A percentile compares a stretch with the other conserved stretches of the same genome.
Conservation (phyloP, 2,329 filamentous ascomycete genomes). For the Geosmithia putterillii region DNA sequence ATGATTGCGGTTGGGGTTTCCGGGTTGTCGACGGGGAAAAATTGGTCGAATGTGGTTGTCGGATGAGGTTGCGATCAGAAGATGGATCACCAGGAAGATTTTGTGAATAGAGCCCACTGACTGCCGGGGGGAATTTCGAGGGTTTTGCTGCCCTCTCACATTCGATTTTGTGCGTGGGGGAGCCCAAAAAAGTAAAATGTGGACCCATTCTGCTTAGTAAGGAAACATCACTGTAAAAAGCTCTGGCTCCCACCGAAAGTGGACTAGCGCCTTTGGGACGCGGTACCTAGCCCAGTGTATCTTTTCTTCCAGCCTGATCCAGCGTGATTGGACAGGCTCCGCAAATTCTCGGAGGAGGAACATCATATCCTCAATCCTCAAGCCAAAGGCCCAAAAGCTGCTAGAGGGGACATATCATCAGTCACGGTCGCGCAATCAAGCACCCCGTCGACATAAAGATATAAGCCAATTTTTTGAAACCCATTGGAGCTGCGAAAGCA, state of each 20-base stretch:
- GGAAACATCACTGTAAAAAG: neutral
- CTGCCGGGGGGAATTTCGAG: constrained; percentile 25
- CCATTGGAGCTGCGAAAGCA: constrained; percentile 17
- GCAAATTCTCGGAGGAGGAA: constrained; percentile 25
- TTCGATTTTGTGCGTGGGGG: neutral
- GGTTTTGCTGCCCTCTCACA: constrained; percentile 28
- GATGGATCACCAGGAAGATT: constrained; percentile 11
- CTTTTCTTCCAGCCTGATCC: constrained; percentile 17
- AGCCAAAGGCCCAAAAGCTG: constrained; percentile 8
- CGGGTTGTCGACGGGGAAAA: constrained; percentile 9
- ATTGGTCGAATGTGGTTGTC: constrained; percentile 11
- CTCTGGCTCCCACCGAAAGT: neutral
- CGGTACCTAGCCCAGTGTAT: constrained; percentile 18
- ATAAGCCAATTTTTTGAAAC: constrained; percentile 30
- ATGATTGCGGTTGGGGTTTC: constrained; percentile 25
- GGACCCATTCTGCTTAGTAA: constrained; percentile 4
- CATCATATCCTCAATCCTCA: constrained; percentile 25
- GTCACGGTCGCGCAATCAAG: constrained; percentile 23
- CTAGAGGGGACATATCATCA: neutral
- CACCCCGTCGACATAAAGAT: constrained; percentile 11
- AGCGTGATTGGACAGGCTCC: constrained; percentile 30
- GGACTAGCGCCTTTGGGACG: constrained; percentile 11
- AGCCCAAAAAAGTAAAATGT: constrained; percentile 4
- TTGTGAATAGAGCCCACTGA: constrained; percentile 18
- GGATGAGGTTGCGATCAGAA: constrained; percentile 12